These are phyloP conservation scores for Amylostereum chailletii DNA, from an alignment of 1,284 basidiomycete species.

Conservation along the genomic window DNA sequence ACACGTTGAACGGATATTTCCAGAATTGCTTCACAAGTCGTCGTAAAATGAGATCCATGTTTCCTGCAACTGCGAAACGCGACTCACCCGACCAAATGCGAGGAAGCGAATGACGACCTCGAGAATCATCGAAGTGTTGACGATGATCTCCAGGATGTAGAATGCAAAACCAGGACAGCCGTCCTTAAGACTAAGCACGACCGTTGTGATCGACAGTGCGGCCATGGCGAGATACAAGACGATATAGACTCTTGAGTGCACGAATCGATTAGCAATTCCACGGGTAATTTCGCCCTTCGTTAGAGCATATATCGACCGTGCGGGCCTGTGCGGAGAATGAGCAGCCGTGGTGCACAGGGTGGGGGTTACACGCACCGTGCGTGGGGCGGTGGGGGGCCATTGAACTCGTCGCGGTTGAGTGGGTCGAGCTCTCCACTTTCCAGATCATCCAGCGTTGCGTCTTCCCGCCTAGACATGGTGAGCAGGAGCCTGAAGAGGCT, in stretches of 20 bases:
- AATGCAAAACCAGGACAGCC: conserved; percentile 76
- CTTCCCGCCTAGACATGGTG: conserved; percentile 18
- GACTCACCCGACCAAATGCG: conserved; percentile 79
- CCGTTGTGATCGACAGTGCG: conserved; percentile 80
- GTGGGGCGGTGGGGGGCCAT: conserved; percentile 4
- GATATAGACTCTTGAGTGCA: conserved; percentile 75
- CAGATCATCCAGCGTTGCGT: conserved; percentile 24
- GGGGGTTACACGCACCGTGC: conserved; percentile 3
- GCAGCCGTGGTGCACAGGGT: conserved; percentile 10
- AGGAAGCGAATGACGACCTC: conserved; percentile 86
- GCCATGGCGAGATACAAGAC: conserved; percentile 88
- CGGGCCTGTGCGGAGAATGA: conserved; percentile 36
- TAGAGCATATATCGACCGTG: conserved; percentile 73
- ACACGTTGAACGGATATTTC: conserved; percentile 83
- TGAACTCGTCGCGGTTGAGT: conserved; percentile 13
- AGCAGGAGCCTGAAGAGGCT: too few species aligned
- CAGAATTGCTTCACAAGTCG: conserved; percentile 76
- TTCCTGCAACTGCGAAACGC: background rate
- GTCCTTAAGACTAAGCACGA: conserved; percentile 77
- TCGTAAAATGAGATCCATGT: background rate
- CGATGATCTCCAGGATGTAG: conserved; percentile 85
- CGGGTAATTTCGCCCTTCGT: conserved; percentile 70
- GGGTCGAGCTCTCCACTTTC: conserved; percentile 26
- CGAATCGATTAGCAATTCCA: conserved; percentile 79
- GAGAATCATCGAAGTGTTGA: conserved; percentile 87